Base-by-base conservation (phyloP, 768 basidiomycete species). In the Macrocybe gigantea region DNA sequence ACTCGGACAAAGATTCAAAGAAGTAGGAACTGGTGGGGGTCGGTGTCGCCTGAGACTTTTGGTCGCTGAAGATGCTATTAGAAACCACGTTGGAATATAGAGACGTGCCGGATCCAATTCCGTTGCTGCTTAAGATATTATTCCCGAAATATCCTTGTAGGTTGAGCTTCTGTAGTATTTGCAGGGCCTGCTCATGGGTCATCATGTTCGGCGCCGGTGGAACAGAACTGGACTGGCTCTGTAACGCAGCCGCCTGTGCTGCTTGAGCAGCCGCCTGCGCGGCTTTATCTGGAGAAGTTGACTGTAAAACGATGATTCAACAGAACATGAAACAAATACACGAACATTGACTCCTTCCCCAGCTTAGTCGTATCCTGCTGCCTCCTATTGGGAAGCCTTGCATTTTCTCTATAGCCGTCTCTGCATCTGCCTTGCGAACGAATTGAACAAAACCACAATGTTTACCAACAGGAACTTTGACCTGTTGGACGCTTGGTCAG, bases 391-490 rank as follows among this genome's bases (percentile, higher is more conserved):
- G 91, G 62, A 93, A 95, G 22, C 92, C 93, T 70, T 95, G 93
- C 93, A 95, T 93, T 67, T 90, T 92, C 67, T 93, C 88, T 51
- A 96, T 96, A 7, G 93, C 92, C 34, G 80, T 75, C 64, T 94
- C 92, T 8, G 93, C 93, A 65, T 96, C 93, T 7, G 80, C 81
- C 65, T 95, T 93, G 54, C 84, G 79, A 29, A 95, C 88, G 58
- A 92, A 96, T 67, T 96, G 93, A 39, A 96, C 93, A 59, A 96
- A 96, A 1, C 93, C 93, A 57, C 93, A 96, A 54, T 93, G 89
- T 60, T 95, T 95, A 44, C 91, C 92, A 38, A 90, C 85, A 8
- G 93, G 93, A n/a, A 96, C 93, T 66, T 94, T 95, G 60, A 95
- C 93, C 89, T 91, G 55, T 38, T 53, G 39, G 52, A 36, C 36